phyloP scores from a whole-genome alignment of 768 basidiomycete genomes.

The Leucocoprinus birnbaumii region DNA sequence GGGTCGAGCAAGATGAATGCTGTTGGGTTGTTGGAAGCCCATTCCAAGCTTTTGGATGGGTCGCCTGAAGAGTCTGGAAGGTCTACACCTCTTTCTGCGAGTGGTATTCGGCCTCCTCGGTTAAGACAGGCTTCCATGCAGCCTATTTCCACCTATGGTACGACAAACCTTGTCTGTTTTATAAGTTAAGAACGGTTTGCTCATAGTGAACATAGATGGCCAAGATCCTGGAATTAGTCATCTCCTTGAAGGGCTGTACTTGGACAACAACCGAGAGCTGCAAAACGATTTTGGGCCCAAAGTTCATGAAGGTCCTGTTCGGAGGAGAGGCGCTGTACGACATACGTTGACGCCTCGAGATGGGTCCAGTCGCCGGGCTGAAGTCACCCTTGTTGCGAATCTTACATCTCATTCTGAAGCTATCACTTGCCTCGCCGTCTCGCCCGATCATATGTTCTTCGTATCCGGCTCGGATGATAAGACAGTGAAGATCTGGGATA shows the following conservation, averaged over 20 bases:
- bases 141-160: slow-evolving; percentile 74
- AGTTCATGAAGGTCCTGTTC: slow-evolving; percentile 76
- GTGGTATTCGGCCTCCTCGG: slow-evolving; percentile 47
- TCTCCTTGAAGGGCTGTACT: slow-evolving; percentile 84
- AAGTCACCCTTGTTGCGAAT: slow-evolving; percentile 82
- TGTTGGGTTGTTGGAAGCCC: slow-evolving; percentile 76
- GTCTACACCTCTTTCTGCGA: slow-evolving; percentile 71
- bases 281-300: slow-evolving; percentile 91
- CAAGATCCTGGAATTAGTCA: slow-evolving; percentile 89
- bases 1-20: slow-evolving; percentile 85
- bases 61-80: slow-evolving; percentile 75
- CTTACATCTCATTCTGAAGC: slow-evolving; percentile 79
- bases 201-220: slow-evolving; percentile 52
- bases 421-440: slow-evolving; percentile 78
- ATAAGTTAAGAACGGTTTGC: background rate
- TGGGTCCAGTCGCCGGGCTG: slow-evolving; percentile 53
- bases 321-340: slow-evolving; percentile 71
- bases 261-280: slow-evolving; percentile 82
- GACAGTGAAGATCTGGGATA: slow-evolving; percentile 91
- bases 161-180: slow-evolving; percentile 19
- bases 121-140: slow-evolving; percentile 49
- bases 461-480: slow-evolving; percentile 92
- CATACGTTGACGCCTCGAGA: slow-evolving; percentile 70
- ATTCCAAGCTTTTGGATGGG: slow-evolving; percentile 59
- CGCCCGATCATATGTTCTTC: slow-evolving; percentile 95